Conservation (phyloP, 805 yeast species). For the Candida schatavii region DNA sequence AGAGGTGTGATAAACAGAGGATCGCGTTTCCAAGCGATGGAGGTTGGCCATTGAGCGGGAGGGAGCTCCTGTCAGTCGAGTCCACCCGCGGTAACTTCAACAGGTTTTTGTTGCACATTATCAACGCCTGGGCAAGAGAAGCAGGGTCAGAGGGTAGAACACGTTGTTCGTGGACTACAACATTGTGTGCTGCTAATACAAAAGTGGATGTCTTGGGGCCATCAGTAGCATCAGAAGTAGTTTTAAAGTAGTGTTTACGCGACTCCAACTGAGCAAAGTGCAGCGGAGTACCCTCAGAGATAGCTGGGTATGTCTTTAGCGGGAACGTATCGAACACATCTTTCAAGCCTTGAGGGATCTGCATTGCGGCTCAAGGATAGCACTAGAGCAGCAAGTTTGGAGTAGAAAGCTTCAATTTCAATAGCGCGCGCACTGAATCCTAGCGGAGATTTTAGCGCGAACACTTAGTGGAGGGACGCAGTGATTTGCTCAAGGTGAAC, state of each 20-base stretch:
- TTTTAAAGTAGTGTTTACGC: constrained; percentile 10
- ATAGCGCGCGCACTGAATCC: too few relatives aligned
- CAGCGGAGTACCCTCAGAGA: constrained; percentile 15
- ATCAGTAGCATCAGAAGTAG: constrained; percentile 8
- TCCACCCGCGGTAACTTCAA: constrained; percentile 38
- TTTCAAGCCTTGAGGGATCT: constrained; percentile 42
- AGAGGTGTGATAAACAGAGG: constrained; percentile 45
- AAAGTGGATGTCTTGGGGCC: constrained; percentile 20
- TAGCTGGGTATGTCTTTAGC: constrained; percentile 38
- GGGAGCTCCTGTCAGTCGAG: constrained; percentile 8
- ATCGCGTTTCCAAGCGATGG: constrained; percentile 27
- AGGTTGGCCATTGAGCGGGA: neutral
- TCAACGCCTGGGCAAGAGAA: constrained; percentile 46
- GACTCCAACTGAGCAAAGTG: constrained; percentile 8
- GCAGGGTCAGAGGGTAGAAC: constrained; percentile 52
- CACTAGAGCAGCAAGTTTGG: too few relatives aligned
- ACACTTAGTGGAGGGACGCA: neutral
- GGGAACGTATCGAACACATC: constrained; percentile 54
- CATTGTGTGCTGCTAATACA: constrained; percentile 44
- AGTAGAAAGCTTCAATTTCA: too few relatives aligned
- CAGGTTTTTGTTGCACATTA: constrained; percentile 43
- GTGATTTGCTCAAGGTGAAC: neutral
- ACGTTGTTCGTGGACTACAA: constrained; percentile 28
- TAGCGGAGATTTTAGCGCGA: too few relatives aligned
- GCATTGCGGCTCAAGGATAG: constrained; percentile 14